These are phyloP conservation scores for Coemansia sp. DNA, from an alignment of 192 early-diverging fungal genomes.

Conservation along the genomic window DNA sequence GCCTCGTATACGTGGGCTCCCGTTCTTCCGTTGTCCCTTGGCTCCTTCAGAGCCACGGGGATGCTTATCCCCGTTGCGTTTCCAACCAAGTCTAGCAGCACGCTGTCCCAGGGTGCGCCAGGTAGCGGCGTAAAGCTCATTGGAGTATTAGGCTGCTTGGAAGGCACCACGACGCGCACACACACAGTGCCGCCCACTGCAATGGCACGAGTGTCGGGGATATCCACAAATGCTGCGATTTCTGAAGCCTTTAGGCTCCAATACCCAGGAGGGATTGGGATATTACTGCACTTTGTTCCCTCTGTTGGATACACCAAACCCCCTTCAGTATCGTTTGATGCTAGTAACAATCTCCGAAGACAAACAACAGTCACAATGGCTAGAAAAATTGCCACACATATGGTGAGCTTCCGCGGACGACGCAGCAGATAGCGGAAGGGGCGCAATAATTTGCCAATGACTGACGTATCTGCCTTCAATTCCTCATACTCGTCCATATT, in stretches of 20 bases:
- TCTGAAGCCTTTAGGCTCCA: background rate
- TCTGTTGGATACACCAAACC: no score
- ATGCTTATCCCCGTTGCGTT: constrained; percentile 10
- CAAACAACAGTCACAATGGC: background rate
- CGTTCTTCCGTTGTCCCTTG: constrained; percentile 11
- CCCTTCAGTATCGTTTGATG: no score
- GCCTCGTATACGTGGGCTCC: constrained; percentile 51
- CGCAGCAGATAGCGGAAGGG: background rate
- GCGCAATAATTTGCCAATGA: no score
- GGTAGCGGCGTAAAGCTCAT: constrained; percentile 13
- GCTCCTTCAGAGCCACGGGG: constrained; percentile 3
- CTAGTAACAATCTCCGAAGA: background rate
- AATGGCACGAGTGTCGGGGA: constrained; percentile 1
- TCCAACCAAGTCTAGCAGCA: constrained; percentile 24
- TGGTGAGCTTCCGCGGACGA: background rate
- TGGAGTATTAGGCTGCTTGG: background rate
- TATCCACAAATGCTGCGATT: constrained; percentile 12
- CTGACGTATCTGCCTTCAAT: background rate
- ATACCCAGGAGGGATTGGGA: constrained; percentile 9
- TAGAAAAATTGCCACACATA: background rate
- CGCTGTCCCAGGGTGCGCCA: constrained; percentile 27
- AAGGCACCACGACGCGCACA: constrained; percentile 46
- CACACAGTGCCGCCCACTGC: constrained; percentile 32
- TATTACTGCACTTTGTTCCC: constrained; percentile 4
- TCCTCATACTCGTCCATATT: background rate